Base-by-base conservation (phyloP, 441 rosid species). In the Croton laevigatus region DNA sequence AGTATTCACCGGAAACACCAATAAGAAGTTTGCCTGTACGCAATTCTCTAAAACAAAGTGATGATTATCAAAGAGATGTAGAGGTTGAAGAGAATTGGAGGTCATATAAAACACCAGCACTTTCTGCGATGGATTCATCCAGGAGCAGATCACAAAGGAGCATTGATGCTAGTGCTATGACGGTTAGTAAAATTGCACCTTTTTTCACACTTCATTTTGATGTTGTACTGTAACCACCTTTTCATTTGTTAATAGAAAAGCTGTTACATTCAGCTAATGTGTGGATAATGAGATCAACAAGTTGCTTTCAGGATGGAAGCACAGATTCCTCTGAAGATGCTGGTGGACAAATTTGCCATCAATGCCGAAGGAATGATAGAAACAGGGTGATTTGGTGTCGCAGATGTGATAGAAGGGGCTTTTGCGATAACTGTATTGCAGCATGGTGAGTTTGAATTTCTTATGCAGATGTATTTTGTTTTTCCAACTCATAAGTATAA, bases 341-440 rank as follows among this genome's bases (percentile, higher is more conserved):
- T 57, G 83, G 90, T 58, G 93, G 96, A 42, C 84, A 87, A 74
- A 74, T 82, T 70, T 95, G 99, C 68, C 99, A 95, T 82, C 97
- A 90, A 42, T 95, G 99, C 76, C 87, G 78, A 48, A 86, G 79
- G 70, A 95, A 80, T 79, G 90, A 85, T 65, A 75, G 75, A 71
- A 90, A 83, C 52, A 79, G 82, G 69, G 87, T 95, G 59, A 51
- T 83, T 64, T 91, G 93, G 88, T 95, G 99, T 78, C 85, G 76
- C 68, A 86, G 72, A 77, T 95, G 99, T 78, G 91, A 84, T 61
- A 83, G 83, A 83, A 89, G 95, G 86, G 96, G 96, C 74, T 95
- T 87, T 75, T 95, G 99, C 74, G 86, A 83, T 72, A 78, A 74
- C 68, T 95, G 99, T 75, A 82, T 91, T 63, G 81, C 88, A 32